phyloP scores from a whole-genome alignment of 139 green algal genomes.

The Chlamydomonas sp. region DNA sequence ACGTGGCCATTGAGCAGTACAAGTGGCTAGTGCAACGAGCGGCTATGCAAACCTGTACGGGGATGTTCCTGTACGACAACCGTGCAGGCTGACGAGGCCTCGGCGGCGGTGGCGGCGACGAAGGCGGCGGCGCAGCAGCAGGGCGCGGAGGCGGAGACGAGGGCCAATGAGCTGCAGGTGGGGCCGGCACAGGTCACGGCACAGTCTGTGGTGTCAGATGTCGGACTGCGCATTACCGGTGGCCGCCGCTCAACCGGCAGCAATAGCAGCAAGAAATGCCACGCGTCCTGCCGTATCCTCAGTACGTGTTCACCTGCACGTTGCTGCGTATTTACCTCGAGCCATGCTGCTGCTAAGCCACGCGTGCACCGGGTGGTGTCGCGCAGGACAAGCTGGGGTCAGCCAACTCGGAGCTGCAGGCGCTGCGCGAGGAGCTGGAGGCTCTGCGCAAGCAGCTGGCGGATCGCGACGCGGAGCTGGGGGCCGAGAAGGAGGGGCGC shows the following conservation, averaged over 20 bases:
- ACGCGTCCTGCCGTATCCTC: no score
- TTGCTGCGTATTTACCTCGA: no score
- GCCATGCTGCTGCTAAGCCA: no score
- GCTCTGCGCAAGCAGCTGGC: conserved; percentile 16
- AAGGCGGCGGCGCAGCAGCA: neutral
- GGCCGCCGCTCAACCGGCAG: no score
- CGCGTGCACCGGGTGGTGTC: no score
- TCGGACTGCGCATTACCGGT: no score
- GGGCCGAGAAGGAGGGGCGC: neutral
- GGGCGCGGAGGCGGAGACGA: neutral
- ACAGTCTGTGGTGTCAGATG: no score
- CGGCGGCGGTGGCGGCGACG: neutral
- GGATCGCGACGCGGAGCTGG: conserved; percentile 1
- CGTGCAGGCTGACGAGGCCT: neutral
- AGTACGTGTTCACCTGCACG: no score
- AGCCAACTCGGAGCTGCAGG: neutral
- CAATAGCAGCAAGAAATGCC: no score
- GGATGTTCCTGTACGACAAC: neutral
- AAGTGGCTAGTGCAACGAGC: no score
- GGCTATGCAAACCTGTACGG: no score
- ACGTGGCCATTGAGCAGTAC: no score
- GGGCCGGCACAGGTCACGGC: neutral
- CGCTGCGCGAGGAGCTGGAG: conserved; percentile 5
- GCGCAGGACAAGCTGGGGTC: neutral
- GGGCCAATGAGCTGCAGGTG: conserved; percentile 2